These are phyloP conservation scores for Talaromyces funiculosus DNA, from an alignment of 2,329 filamentous ascomycete genomes.

Conservation along the genomic window DNA sequence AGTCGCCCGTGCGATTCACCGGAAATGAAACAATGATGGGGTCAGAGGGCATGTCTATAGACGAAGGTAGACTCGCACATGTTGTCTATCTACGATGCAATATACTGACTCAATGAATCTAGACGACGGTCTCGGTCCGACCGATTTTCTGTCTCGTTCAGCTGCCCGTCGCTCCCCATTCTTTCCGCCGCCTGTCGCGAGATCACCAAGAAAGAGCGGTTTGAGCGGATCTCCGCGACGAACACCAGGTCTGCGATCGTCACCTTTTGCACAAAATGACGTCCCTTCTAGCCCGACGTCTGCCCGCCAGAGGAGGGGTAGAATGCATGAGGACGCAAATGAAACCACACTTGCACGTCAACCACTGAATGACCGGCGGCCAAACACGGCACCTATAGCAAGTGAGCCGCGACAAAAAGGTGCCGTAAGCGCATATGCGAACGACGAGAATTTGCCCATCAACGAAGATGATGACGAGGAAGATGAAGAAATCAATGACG, in stretches of 20 bases:
- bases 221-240: conserved; percentile 39
- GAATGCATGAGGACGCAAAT: conserved; percentile 10
- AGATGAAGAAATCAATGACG: conserved; percentile 19
- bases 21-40: conserved; percentile 44
- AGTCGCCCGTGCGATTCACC: conserved; percentile 42
- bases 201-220: conserved; percentile 43
- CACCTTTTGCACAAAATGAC: conserved; percentile 32
- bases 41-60: conserved; percentile 59
- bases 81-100: background rate
- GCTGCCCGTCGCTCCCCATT: conserved; percentile 31
- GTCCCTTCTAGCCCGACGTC: conserved; percentile 37
- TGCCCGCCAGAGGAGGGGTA: conserved; percentile 22
- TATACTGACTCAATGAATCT: background rate
- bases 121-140: conserved; percentile 39
- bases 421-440: conserved; percentile 26
- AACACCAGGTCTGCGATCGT: conserved; percentile 39
- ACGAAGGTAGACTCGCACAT: conserved; percentile 49
- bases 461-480: conserved; percentile 28
- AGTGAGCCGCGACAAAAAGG: conserved; percentile 22
- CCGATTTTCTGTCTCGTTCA: conserved; percentile 35
- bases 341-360: conserved; percentile 25
- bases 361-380: conserved; percentile 32
- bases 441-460: conserved; percentile 26
- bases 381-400: conserved; percentile 27
- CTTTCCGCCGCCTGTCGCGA: conserved; percentile 37